A percentile compares a stretch with the other conserved stretches of the same genome.
Conservation (phyloP, 179 eudicot genomes). For the Spergularia azorica region DNA sequence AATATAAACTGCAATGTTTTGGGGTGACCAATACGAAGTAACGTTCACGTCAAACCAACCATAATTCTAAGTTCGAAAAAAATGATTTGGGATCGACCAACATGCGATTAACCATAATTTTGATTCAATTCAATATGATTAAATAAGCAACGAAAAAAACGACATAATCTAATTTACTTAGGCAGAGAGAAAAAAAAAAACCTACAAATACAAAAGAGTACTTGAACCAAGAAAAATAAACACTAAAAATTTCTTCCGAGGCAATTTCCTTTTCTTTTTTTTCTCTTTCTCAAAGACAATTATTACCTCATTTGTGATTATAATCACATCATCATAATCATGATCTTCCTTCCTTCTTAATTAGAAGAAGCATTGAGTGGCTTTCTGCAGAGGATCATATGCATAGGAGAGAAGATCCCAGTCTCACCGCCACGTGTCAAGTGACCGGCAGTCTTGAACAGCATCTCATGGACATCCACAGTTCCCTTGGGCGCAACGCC, state of each 20-base stretch:
- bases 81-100: too few relatives aligned
- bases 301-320: too few relatives aligned
- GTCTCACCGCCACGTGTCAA: constrained; percentile 80
- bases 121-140: constrained; percentile 12
- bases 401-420: constrained; percentile 86
- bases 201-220: not conserved
- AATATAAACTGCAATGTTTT: too few relatives aligned
- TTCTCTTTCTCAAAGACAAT: too few relatives aligned
- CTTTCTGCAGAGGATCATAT: constrained; percentile 88
- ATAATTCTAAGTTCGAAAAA: too few relatives aligned
- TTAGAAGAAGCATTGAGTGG: constrained; percentile 32
- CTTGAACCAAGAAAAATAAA: not conserved
- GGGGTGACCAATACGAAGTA: too few relatives aligned
- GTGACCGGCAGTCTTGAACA: constrained; percentile 66
- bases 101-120: not conserved
- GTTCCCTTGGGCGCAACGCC: constrained; percentile 84
- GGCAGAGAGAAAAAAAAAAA: not conserved
- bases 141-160: constrained; percentile 3
- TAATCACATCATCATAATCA: constrained; percentile 18
- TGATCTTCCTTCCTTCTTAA: not conserved
- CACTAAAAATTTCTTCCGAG: not conserved
- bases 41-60: too few relatives aligned
- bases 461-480: constrained; percentile 86
- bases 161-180: constrained; percentile 8
- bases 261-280: not conserved